These are phyloP conservation scores for Rhexocercosporidium sp. DNA, from an alignment of 2,329 filamentous ascomycete genomes.

Conservation along the genomic window DNA sequence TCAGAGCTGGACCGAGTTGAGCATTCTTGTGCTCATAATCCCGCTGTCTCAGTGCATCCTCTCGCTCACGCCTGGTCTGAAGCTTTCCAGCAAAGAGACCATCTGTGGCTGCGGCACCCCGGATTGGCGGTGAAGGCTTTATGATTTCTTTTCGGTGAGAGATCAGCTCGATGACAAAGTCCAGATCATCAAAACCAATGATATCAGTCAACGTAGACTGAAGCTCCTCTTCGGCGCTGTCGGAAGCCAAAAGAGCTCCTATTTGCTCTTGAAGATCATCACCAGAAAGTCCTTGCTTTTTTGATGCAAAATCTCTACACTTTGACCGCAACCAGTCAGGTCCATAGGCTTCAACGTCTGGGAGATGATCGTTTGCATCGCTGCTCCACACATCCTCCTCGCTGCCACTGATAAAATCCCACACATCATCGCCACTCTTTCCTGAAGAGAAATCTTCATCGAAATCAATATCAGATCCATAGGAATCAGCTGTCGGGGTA, in stretches of 20 bases:
- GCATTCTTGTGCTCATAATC: constrained; percentile 86
- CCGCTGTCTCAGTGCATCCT: constrained; percentile 75
- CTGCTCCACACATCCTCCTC: constrained; percentile 71
- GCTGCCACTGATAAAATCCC: constrained; percentile 79
- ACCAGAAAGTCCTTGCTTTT: constrained; percentile 69
- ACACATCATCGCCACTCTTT: constrained; percentile 79
- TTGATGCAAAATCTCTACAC: constrained; percentile 69
- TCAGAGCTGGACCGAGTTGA: constrained; percentile 70
- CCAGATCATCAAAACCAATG: constrained; percentile 90
- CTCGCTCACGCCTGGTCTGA: constrained; percentile 76
- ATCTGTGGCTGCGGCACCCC: constrained; percentile 64
- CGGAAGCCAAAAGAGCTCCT: constrained; percentile 71
- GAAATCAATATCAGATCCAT: constrained; percentile 63
- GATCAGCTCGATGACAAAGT: constrained; percentile 91
- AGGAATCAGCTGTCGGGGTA: constrained; percentile 47
- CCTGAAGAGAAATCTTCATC: constrained; percentile 63
- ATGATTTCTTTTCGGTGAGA: constrained; percentile 74
- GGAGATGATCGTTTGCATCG: constrained; percentile 49
- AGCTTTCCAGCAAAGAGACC: constrained; percentile 59
- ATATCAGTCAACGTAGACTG: constrained; percentile 90
- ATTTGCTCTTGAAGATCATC: constrained; percentile 80
- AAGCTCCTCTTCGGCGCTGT: constrained; percentile 79
- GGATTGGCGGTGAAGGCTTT: constrained; percentile 45
- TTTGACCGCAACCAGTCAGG: constrained; percentile 73
- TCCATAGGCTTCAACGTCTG: constrained; percentile 26